Evolutionary conservation across 805 yeast genomes (phyloP), one percentile per base, ranked within the genome.

Genomic region (Candida cerambycidarum): DNA sequence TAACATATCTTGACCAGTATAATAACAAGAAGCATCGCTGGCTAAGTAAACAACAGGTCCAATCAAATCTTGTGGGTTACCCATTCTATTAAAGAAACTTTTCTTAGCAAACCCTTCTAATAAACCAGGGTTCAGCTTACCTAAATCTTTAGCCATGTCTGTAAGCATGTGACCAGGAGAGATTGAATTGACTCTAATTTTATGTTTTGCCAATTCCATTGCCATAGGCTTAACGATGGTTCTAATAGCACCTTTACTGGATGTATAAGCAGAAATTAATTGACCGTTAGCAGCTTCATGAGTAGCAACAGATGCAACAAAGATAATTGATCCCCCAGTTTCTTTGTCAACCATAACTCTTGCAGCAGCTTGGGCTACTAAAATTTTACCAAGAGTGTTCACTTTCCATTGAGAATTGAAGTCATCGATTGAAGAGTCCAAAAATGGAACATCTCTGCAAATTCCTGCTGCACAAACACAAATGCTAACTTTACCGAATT

Each of bases 121-220:
- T 21, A 21, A 21, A 8, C 23, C 23, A 21, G 23, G 23, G 8
- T 21, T 21, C 23, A 21, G 23, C 8, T 21, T 21, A 21, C 23
- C 23, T 8, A 21, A 21, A 21, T 21, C 23, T 21, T 21, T 21
- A 21, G 23, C 23, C 23, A 21, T 21, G 8, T 21, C 23, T 21
- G 23, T 21, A 21, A 21, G 23, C 23, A 21, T 28, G 31, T 28
- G 31, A 10, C 31, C 31, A 28, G 31, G 31, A 28, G 31, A 28
- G 31, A 28, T 10, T 12, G 31, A 41, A 31, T 47, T 50, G 39
- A n/a, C 43, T 27, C 33, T 32, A 27, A 11, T 54, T 17, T 43
- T 43, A 33, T 33, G 39, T 11, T 29, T 33, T n/a, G 25, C 24
- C 21, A 43, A 31, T 19, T 43, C 46, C 19, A 39, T 39, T 11